phyloP scores from a whole-genome alignment of 2,329 filamentous ascomycete genomes.

The Trichoderma guizhouense region DNA sequence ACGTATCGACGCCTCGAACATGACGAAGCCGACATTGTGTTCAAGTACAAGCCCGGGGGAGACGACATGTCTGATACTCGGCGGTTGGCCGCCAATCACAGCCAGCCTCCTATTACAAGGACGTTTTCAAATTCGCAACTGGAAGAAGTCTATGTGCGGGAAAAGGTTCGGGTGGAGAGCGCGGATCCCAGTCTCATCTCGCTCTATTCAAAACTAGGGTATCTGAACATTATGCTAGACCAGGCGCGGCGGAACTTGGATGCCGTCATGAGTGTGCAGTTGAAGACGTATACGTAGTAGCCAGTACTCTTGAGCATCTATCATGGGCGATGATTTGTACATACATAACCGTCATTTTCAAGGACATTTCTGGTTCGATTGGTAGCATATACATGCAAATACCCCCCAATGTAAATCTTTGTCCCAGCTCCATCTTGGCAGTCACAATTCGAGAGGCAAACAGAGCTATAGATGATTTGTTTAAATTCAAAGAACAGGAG shows the following conservation, averaged over 20 bases:
- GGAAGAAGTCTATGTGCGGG: slow-evolving; percentile 74
- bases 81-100: slow-evolving; percentile 26
- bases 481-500: not conserved
- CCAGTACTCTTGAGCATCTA: not conserved
- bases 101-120: slow-evolving; percentile 23
- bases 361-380: not conserved
- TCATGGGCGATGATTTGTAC: not conserved
- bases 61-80: slow-evolving; percentile 28
- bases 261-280: slow-evolving; percentile 68
- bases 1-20: slow-evolving; percentile 63
- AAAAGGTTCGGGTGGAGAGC: slow-evolving; percentile 85
- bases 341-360: not conserved
- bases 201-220: slow-evolving; percentile 76
- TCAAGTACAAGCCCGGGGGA: slow-evolving; percentile 53
- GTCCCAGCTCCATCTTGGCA: not conserved
- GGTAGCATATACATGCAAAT: not conserved
- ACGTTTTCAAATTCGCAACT: slow-evolving; percentile 20
- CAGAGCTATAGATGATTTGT: not conserved
- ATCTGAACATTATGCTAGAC: slow-evolving; percentile 69
- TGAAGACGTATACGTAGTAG: slow-evolving; percentile 20
- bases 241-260: slow-evolving; percentile 69
- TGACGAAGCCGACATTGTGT: slow-evolving; percentile 76
- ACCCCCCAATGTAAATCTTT: not conserved
- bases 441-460: not conserved
- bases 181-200: slow-evolving; percentile 85